Evolutionary conservation across 495 filamentous ascomycete species (phyloP), one percentile per base, ranked within the genome.

Genomic region (Penicillium lividum): DNA sequence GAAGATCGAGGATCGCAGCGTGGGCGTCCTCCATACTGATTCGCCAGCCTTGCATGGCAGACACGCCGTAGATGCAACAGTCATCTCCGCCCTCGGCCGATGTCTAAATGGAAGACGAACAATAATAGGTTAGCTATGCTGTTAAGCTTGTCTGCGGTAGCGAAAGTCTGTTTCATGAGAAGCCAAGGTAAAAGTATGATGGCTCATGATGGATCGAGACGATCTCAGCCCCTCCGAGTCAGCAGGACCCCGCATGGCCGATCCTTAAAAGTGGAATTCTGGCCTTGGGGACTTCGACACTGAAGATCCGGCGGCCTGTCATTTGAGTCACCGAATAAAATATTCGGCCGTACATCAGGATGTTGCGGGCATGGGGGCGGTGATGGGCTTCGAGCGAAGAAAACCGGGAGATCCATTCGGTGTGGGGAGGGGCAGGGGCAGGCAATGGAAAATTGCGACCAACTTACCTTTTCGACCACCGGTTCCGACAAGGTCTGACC

Each of bases 21-120:
- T 98, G 94, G 56, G 94, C 86, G 68, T 98, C 94, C 73, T 98
- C 94, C 94, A 98, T 98, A 75, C 90, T 95, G 74, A 98, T 97
- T 75, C 94, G 89, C 94, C 94, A 98, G 80, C 94, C 94, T 77
- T 98, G 94, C 94, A 98, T 98, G 74, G 91, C 90, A 62, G 95
- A 98, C 59, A 98, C 85, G 65, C 95, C 94, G 72, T 89, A 98
- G 61, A 93, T 72, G 68, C 96, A 84, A 71, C 90, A 87, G 62
- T 96, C 92, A 89, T 97, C 93, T 77, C 88, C 88, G 73, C 94
- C 93, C 66, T 88, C 86, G 69, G 86, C 85, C 57, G 94, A 98
- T 72, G 84, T 77, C 94, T 98, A 76, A 40, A 51, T 53, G 7
- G 47, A 38, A 34, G 54, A 22, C 16, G 59, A 51, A 43, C 15